Evolutionary conservation across 257 asterid species (phyloP).

Genomic region (Nicotiana attenuata): DNA sequence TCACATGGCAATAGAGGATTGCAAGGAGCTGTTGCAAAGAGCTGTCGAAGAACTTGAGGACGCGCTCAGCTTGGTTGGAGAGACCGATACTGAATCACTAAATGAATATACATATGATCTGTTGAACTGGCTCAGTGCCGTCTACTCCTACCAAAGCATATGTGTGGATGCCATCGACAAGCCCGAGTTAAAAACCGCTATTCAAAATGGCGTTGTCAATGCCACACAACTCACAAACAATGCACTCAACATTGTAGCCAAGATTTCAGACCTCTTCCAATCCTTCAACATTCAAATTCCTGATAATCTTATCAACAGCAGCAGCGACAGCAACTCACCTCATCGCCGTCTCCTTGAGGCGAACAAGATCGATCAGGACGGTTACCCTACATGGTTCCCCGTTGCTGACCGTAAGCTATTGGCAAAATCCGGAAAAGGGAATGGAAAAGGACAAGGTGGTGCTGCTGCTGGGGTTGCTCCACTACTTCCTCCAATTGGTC

Average conservation of each 20-base stretch:
- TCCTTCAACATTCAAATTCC: constrained; percentile 23
- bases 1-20: constrained; percentile 47
- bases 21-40: constrained; percentile 44
- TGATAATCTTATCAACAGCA: not conserved
- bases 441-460: not conserved
- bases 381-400: constrained; percentile 51
- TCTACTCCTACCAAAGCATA: constrained; percentile 32
- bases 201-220: constrained; percentile 35
- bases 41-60: constrained; percentile 44
- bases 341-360: constrained; percentile 26
- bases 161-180: constrained; percentile 43
- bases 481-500: not conserved
- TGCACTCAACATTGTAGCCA: constrained; percentile 51
- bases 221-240: constrained; percentile 57
- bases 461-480: not conserved
- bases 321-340: not conserved
- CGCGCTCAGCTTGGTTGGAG: constrained; percentile 24
- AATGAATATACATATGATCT: constrained; percentile 37
- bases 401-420: constrained; percentile 55
- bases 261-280: constrained; percentile 31
- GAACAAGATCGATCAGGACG: constrained; percentile 19
- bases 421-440: not conserved
- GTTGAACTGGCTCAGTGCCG: constrained; percentile 47
- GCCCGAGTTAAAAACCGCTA: constrained; percentile 33
- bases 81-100: constrained; percentile 27